Conservation (phyloP, 2,329 filamentous ascomycete genomes). For the Botrytis medusae region DNA sequence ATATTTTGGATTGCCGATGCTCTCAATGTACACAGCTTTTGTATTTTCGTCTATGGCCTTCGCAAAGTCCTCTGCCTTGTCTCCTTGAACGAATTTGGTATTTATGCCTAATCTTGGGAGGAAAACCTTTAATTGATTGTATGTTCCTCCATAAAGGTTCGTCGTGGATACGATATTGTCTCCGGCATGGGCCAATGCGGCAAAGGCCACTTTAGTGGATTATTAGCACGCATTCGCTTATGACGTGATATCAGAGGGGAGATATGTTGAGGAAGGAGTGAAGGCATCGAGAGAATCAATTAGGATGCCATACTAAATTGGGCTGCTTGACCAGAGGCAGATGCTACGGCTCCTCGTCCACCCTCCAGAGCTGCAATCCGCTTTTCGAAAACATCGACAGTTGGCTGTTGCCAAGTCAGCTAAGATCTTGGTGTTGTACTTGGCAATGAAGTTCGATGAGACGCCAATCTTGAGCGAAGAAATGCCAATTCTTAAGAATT, state of each 20-base stretch:
- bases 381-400: constrained; percentile 94
- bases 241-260: neutral
- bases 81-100: constrained; percentile 83
- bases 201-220: constrained; percentile 54
- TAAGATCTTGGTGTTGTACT: constrained; percentile 17
- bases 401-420: constrained; percentile 57
- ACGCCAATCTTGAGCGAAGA: constrained; percentile 4
- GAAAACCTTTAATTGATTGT: constrained; percentile 94
- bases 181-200: constrained; percentile 75
- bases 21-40: constrained; percentile 89
- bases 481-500: neutral
- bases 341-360: constrained; percentile 79
- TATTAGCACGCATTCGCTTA: constrained; percentile 3
- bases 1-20: constrained; percentile 85
- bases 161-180: constrained; percentile 93
- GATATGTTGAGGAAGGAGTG: neutral
- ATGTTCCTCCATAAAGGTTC: constrained; percentile 91
- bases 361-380: constrained; percentile 93
- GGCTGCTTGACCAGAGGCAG: constrained; percentile 82
- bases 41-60: constrained; percentile 87
- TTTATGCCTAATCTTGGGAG: constrained; percentile 79
- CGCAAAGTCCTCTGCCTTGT: constrained; percentile 74
- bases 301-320: constrained; percentile 63
- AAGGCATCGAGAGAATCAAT: neutral
- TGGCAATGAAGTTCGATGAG: constrained; percentile 11